These are phyloP conservation scores for Chytriomyces sp. DNA, from an alignment of 192 early-diverging fungal genomes.

Conservation along the genomic window DNA sequence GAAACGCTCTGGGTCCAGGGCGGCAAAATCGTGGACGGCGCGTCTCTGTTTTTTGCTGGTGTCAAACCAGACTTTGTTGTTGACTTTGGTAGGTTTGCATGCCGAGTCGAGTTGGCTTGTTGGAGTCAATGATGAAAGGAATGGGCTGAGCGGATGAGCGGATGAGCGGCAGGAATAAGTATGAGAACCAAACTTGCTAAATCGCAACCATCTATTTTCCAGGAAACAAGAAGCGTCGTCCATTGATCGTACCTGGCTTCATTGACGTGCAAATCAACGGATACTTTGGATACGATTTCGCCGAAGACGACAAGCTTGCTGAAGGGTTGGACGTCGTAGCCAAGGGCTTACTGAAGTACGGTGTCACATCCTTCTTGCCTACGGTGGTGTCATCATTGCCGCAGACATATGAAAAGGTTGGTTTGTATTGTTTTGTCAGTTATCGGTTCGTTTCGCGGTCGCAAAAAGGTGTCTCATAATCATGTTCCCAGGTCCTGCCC, in stretches of 20 bases:
- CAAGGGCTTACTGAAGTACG: constrained; percentile 72
- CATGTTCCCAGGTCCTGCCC: background rate
- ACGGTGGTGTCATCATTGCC: constrained; percentile 70
- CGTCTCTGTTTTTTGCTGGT: background rate
- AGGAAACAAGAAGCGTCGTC: no score
- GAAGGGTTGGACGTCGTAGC: constrained; percentile 68
- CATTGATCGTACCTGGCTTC: constrained; percentile 73
- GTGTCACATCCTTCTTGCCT: constrained; percentile 78
- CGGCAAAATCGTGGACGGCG: constrained; percentile 58
- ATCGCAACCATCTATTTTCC: no score
- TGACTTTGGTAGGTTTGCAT: constrained; percentile 17
- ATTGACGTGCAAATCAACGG: constrained; percentile 85
- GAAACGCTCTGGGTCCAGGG: constrained; percentile 71
- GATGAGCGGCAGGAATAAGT: no score
- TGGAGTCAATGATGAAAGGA: background rate
- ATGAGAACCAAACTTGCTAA: no score
- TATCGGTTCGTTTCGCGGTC: no score
- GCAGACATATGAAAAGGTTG: background rate
- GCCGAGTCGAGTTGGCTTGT: no score
- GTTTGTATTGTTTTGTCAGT: background rate
- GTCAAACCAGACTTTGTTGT: background rate
- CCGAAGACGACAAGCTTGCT: constrained; percentile 57
- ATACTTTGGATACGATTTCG: constrained; percentile 52
- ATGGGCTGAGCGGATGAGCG: no score
- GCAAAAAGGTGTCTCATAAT: background rate